Evolutionary conservation across 2,329 filamentous ascomycete genomes (phyloP).

Genomic region (Colletotrichum agaves): DNA sequence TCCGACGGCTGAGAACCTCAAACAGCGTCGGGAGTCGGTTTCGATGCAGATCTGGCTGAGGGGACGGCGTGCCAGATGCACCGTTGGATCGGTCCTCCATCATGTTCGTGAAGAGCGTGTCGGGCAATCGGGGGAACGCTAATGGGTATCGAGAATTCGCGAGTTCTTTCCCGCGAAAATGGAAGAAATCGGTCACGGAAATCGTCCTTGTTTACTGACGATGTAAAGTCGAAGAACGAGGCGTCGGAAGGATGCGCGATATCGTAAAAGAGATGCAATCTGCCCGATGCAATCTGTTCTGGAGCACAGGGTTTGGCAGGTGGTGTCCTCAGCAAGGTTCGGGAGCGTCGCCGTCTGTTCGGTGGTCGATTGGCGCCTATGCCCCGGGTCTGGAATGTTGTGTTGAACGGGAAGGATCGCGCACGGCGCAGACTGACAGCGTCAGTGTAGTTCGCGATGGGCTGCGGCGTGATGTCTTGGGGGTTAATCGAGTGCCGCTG

Average conservation of each 20-base stretch:
- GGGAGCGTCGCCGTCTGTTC: slow-evolving; percentile 9
- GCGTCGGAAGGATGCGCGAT: slow-evolving; percentile 25
- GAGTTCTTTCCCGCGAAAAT: too few relatives aligned
- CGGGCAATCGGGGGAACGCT: neutral
- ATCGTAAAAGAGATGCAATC: slow-evolving; percentile 26
- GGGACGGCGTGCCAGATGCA: slow-evolving; percentile 57
- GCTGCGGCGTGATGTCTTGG: slow-evolving; percentile 30
- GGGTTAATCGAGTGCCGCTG: slow-evolving; percentile 11
- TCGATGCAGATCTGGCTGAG: slow-evolving; percentile 70
- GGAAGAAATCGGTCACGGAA: slow-evolving; percentile 1
- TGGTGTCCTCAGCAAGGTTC: slow-evolving; percentile 15
- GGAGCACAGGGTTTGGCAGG: slow-evolving; percentile 24
- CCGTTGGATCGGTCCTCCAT: slow-evolving; percentile 49
- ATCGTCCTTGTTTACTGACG: neutral
- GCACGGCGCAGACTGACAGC: slow-evolving; percentile 37
- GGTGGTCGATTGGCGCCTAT: slow-evolving; percentile 17
- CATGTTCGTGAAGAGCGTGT: slow-evolving; percentile 34
- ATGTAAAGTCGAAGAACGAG: slow-evolving; percentile 13
- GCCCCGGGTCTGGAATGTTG: neutral
- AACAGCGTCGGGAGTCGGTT: slow-evolving; percentile 94
- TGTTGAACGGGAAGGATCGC: slow-evolving; percentile 35
- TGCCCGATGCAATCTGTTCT: slow-evolving; percentile 15
- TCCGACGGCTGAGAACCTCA: slow-evolving; percentile 93
- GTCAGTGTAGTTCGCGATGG: slow-evolving; percentile 33
- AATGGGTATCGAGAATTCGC: neutral